Base-by-base conservation (phyloP, 139 green algal species). In the Chlamydomonas urium region DNA sequence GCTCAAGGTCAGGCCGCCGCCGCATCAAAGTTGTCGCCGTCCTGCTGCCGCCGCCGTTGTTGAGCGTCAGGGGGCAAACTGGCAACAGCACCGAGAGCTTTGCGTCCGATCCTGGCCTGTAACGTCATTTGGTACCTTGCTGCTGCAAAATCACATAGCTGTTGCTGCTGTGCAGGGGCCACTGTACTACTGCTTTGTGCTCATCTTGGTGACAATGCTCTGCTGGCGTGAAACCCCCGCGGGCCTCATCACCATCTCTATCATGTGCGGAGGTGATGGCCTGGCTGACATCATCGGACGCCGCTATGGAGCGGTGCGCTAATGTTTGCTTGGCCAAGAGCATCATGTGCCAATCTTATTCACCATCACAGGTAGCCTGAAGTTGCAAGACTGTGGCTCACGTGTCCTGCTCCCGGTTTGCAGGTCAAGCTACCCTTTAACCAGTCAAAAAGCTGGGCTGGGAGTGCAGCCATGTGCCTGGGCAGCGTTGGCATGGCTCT, bases 271-370 rank as follows among this genome's bases (percentile, higher is more conserved):
- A 6, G 92, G 92, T 0, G 92, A 97, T 69, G 92, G 93, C 1
- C 72, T 98, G 45, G 94, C 94, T 26, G 94, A 98, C 77, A 94
- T 98, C 32, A 86, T 96, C 3, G 94, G 94, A 0, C 81, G 94
- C 17, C 79, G 84, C 5, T 85, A 86, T 65, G 89, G 90, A 31
- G 47, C 17, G 35, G 60, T 2, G 21, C 10, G 53, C 10, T 10
- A 36, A 33, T 26, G 19, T 57, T 57, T 23, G 21, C 3, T 50
- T 50, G 19, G 4, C 35, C 23, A n/a, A 35, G 6, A 10, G 26
- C 24, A 32, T n/a, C 8, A 47, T 29, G 4, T 50, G 33, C 24
- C 21, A 57, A 36, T 36, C 37, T 47, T 24, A 14, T 42, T 29
- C 28, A 57, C 23, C 31, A 56, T 3, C 23, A 72, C 57, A 45